phyloP scores from a whole-genome alignment of 2,329 filamentous ascomycete species.

The Cladosporium sp. region DNA sequence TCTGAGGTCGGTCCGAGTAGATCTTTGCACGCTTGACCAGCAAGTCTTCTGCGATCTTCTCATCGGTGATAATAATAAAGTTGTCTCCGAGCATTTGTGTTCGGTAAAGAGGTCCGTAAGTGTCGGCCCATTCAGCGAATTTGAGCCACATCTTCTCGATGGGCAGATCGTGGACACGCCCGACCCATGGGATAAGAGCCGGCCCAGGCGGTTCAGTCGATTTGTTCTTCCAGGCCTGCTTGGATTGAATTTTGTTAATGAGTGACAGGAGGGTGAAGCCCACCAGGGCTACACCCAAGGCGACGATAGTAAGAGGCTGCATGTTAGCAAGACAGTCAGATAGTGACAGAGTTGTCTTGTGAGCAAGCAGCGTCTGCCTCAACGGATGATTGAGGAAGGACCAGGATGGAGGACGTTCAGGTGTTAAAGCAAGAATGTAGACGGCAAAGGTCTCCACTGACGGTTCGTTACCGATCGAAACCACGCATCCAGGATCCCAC shows the following conservation, averaged over 20 bases:
- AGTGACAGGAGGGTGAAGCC: slow-evolving; percentile 34
- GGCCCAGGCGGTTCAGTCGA: slow-evolving; percentile 38
- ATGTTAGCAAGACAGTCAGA: slow-evolving; percentile 23
- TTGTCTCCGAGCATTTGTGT: slow-evolving; percentile 37
- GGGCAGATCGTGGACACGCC: slow-evolving; percentile 45
- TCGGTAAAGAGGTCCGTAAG: slow-evolving; percentile 32
- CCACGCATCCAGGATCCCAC: slow-evolving; percentile 2
- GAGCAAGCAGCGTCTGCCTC: slow-evolving; percentile 2
- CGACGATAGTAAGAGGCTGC: slow-evolving; percentile 37
- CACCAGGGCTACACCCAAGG: slow-evolving; percentile 30
- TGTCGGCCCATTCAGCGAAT: slow-evolving; percentile 41
- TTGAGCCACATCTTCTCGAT: slow-evolving; percentile 52
- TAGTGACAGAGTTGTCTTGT: not conserved
- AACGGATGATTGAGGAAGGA: not conserved
- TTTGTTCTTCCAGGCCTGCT: slow-evolving; percentile 32
- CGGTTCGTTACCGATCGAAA: slow-evolving; percentile 7
- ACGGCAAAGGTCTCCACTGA: slow-evolving; percentile 4
- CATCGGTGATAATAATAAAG: slow-evolving; percentile 49
- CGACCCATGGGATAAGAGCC: slow-evolving; percentile 32
- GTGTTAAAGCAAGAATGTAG: slow-evolving; percentile 4
- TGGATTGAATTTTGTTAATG: slow-evolving; percentile 28
- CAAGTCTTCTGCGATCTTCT: slow-evolving; percentile 51
- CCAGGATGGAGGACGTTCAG: not conserved
- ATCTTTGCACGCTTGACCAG: slow-evolving; percentile 49
- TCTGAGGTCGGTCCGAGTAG: slow-evolving; percentile 49